These are phyloP conservation scores for Trichosporon sp. DNA, from an alignment of 1,284 basidiomycete species.

Conservation along the genomic window DNA sequence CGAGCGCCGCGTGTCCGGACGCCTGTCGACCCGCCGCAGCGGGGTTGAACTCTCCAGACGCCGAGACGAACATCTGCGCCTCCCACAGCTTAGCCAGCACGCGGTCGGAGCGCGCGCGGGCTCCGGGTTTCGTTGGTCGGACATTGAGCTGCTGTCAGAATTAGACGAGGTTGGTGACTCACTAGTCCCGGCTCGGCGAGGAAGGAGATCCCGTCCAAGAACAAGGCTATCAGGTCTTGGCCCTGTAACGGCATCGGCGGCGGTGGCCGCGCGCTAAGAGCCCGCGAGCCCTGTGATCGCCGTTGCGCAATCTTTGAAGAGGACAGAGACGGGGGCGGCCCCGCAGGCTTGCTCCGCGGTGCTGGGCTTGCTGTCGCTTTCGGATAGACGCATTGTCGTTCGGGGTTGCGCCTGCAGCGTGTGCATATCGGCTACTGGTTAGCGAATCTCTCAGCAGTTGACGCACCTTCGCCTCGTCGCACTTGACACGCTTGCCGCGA, in stretches of 20 bases:
- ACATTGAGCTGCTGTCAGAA: slow-evolving; percentile 27
- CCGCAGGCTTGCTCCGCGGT: not conserved
- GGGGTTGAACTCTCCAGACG: not conserved
- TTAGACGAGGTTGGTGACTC: not conserved
- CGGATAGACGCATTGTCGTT: slow-evolving; percentile 29
- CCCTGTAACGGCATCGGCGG: not conserved
- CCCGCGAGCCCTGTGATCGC: not conserved
- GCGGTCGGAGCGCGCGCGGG: slow-evolving; percentile 27
- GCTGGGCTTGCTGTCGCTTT: slow-evolving; percentile 11
- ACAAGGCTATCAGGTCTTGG: slow-evolving; percentile 23
- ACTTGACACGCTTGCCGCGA: slow-evolving; percentile 29
- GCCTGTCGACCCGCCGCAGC: not conserved
- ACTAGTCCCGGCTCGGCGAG: slow-evolving; percentile 25
- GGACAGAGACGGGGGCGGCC: not conserved
- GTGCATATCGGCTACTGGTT: slow-evolving; percentile 26
- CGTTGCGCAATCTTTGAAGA: slow-evolving; percentile 14
- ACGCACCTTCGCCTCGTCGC: slow-evolving; percentile 30
- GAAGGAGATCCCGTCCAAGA: slow-evolving; percentile 28
- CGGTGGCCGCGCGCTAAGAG: not conserved
- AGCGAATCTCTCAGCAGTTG: not conserved
- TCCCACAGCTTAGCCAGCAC: slow-evolving; percentile 32
- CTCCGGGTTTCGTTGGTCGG: slow-evolving; percentile 27
- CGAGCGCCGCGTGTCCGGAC: slow-evolving; percentile 20
- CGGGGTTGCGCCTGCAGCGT: slow-evolving; percentile 28
- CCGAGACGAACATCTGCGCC: slow-evolving; percentile 30